Evolutionary conservation across 495 filamentous ascomycete genomes (phyloP), one percentile per base, ranked within the genome.

Genomic region (Pseudomonodictys pantanalensis): DNA sequence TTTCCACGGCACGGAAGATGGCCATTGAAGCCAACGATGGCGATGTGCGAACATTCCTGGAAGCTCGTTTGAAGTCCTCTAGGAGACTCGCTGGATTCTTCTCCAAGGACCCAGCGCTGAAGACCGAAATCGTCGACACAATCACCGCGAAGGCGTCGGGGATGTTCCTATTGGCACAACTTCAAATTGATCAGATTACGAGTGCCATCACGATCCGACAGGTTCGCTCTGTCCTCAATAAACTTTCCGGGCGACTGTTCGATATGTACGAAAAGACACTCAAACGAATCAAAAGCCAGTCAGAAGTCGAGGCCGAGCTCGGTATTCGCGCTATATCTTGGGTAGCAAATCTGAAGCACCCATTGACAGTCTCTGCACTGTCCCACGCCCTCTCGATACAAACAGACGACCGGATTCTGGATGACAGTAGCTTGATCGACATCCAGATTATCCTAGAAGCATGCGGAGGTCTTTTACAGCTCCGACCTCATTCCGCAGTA

Each of bases 81-180:
- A 41, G 38, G 38, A 41, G 38, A 15, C 38, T 41, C 38, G 20
- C 15, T n/a, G 20, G 38, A 5, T 6, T 49, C 15, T 17, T 30
- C 8, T 17, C 46, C 23, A 28, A 49, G 4, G 46, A 49, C 4
- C 5, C 24, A n/a, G 10, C 15, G 10, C 46, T 49, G 7, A 49
- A 30, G 20, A 26, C 28, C 12, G 46, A 28, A n/a, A n/a, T 49
- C 20, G 46, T 49, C 23, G 9, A 23, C 2, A 49, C 10, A 11
- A 49, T 49, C 26, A 49, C 15, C 28, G 12, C n/a, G 12, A 30
- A 49, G 18, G 46, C 46, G 17, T 49, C 46, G 5, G 26, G 46
- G 15, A 49, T 49, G 46, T 49, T 49, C 46, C 26, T 49, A 17
- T n/a, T 49, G 15, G 46, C 46, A 15, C 46, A 26, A 17, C 46